Percentiles rank a stretch among this genome's conserved stretches.
phyloP scores from a whole-genome alignment of 169 alveolate genomes.

The Sarcocystis neurona region DNA sequence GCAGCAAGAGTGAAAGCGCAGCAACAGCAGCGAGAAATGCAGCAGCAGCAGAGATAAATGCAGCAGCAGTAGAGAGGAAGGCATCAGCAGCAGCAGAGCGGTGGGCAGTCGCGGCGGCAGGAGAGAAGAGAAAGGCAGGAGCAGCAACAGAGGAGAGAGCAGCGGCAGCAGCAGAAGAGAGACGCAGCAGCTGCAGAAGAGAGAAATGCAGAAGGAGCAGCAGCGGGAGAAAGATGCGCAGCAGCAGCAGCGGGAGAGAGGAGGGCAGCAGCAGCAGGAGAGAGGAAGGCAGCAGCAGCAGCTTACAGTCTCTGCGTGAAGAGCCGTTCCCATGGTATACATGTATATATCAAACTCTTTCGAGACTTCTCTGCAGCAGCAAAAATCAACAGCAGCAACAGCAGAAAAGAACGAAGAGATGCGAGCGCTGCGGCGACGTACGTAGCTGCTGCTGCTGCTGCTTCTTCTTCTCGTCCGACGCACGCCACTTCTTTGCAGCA shows the following conservation, averaged over 20 bases:
- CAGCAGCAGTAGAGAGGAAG: not conserved
- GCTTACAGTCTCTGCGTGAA: conserved; percentile 29
- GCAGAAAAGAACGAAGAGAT: not conserved
- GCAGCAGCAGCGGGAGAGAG: not conserved
- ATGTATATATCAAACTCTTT: conserved; percentile 13
- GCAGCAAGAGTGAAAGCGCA: not conserved
- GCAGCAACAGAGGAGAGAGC: no score
- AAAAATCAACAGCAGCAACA: not conserved
- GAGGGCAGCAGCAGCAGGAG: not conserved
- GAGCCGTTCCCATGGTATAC: conserved; percentile 50
- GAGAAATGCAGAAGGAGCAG: not conserved
- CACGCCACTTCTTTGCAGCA: not conserved
- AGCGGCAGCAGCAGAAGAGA: not conserved
- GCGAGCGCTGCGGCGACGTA: not conserved
- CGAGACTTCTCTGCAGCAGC: conserved; percentile 25
- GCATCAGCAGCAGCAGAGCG: not conserved
- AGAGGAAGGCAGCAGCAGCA: not conserved
- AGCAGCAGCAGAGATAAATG: no score
- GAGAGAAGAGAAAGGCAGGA: not conserved
- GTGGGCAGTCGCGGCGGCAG: not conserved
- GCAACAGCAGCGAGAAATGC: not conserved
- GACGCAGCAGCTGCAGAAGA: not conserved
- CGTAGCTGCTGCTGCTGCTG: not conserved
- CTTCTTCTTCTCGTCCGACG: not conserved
- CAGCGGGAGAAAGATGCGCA: not conserved